Percentiles rank a stretch among this genome's conserved stretches.
Evolutionary conservation across 208 protist genomes (phyloP).

Genomic region (Wallacemonas collosoma): DNA sequence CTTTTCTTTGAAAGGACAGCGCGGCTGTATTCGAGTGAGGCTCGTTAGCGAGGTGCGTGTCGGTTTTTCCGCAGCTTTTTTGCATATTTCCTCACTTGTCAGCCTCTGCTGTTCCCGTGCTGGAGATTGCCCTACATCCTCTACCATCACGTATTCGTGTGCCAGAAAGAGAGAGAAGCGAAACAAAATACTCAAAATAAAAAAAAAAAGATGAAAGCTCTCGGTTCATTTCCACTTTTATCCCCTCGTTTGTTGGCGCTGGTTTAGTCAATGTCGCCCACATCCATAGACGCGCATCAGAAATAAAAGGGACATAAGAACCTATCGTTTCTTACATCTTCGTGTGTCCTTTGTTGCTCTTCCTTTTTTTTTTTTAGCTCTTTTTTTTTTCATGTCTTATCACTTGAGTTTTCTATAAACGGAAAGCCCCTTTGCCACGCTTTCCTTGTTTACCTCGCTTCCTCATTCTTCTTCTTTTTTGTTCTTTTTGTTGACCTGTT

Average conservation of each 20-base stretch:
- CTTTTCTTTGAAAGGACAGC: conserved; percentile 2
- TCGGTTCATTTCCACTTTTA: background rate
- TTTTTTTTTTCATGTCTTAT: background rate
- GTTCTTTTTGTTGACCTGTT: no score
- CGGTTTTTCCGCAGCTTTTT: background rate
- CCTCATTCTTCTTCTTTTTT: no score
- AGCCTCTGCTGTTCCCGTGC: background rate
- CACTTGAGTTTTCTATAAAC: background rate
- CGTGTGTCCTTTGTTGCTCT: background rate
- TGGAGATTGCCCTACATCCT: background rate
- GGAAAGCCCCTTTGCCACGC: background rate
- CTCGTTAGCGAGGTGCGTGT: no score
- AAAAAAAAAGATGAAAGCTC: no score
- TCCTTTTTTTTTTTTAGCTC: background rate
- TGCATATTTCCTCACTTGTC: background rate
- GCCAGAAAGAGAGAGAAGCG: no score
- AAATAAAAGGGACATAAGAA: background rate
- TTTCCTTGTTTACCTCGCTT: background rate
- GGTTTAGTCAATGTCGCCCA: background rate
- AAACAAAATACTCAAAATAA: no score
- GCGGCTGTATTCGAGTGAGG: background rate
- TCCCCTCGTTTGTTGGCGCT: background rate
- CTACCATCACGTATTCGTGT: background rate
- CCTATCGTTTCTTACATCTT: background rate
- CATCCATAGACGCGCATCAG: background rate